Base-by-base conservation (phyloP, 2,329 filamentous ascomycete genomes). In the Elsinoe necatrix region DNA sequence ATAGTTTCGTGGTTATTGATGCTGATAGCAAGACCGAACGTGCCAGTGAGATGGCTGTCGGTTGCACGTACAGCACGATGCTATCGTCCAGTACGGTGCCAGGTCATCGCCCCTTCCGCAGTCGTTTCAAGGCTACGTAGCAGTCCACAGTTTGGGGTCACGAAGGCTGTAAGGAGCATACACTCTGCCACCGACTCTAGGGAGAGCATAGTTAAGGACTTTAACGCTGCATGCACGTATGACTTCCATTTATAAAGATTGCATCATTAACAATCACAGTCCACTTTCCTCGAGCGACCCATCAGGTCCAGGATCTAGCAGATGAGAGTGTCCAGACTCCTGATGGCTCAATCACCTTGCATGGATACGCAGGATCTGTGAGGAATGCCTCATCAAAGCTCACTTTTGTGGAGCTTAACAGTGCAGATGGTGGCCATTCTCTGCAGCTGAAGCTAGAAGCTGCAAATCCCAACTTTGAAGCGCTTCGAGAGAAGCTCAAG, bases 311-410 rank as follows among this genome's bases (percentile, higher is more conserved):
- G 16, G 41, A 64, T 23, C 61, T 70, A 23, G 63, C 62, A 35
- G 8, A 23, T 1, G 50, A 45, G 16, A 56, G 62, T 45, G 58
- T 68, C 56, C 61, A 65, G 12, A 47, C 54, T 9, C 27, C 55
- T 25, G 59, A 68, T 35, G 45, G 74, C 6, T 65, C 71, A 18
- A 75, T 86, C 29, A 75, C 76, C 0, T 68, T 87, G 0, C 78
- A 84, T 68, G 91, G 91, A 18, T 93, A 91, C 63, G 70, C 95
- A 0, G 82, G 83, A 23, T 82, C 81, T 59, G 78, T 83, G 27
- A 79, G 82, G 60, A 82, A 87, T 63, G 75, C 90, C 20, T 83
- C 82, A 25, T 83, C 83, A 55, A 82, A 80, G 37, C 73, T 95
- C 18, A 81, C 81, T 1, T 95, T 95, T 66, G 84, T 84, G 48